Conservation (phyloP, 164 flowering plant species). For the Taxillus chinensis region DNA sequence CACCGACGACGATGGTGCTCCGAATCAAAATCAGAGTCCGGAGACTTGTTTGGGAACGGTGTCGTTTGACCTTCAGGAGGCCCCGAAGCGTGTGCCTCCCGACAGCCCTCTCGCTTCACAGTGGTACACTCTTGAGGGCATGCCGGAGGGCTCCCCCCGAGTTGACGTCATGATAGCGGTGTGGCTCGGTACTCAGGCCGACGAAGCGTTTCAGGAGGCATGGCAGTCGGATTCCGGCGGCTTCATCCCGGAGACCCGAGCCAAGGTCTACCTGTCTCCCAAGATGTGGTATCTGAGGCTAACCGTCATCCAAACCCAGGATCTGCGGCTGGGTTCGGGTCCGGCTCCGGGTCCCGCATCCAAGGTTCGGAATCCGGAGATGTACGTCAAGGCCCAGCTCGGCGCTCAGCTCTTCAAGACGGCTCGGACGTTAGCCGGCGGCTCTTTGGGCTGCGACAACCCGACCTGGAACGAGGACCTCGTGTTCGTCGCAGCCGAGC, state of each 20-base stretch:
- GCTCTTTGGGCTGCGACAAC: slow-evolving; percentile 32
- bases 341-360: slow-evolving; percentile 19
- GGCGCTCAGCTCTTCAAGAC: slow-evolving; percentile 82
- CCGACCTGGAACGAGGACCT: slow-evolving; percentile 92
- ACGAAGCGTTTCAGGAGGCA: slow-evolving; percentile 90
- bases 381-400: slow-evolving; percentile 79
- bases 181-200: slow-evolving; percentile 94
- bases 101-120: slow-evolving; percentile 96
- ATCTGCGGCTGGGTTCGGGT: slow-evolving; percentile 51
- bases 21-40: neutral
- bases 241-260: slow-evolving; percentile 68
- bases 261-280: slow-evolving; percentile 91
- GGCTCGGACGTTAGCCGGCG: slow-evolving; percentile 27
- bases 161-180: slow-evolving; percentile 84
- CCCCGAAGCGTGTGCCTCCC: slow-evolving; percentile 86
- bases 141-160: slow-evolving; percentile 31
- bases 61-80: slow-evolving; percentile 79
- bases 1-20: slow-evolving; percentile 10
- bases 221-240: slow-evolving; percentile 99
- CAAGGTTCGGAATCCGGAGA: slow-evolving; percentile 40
- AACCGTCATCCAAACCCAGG: slow-evolving; percentile 97
- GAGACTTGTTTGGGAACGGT: slow-evolving; percentile 57
- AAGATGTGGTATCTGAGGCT: slow-evolving; percentile 92
- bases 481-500: slow-evolving; percentile 87
- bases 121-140: slow-evolving; percentile 77